Conservation (phyloP, 495 filamentous ascomycete genomes). For the Filosporella fistucella region DNA sequence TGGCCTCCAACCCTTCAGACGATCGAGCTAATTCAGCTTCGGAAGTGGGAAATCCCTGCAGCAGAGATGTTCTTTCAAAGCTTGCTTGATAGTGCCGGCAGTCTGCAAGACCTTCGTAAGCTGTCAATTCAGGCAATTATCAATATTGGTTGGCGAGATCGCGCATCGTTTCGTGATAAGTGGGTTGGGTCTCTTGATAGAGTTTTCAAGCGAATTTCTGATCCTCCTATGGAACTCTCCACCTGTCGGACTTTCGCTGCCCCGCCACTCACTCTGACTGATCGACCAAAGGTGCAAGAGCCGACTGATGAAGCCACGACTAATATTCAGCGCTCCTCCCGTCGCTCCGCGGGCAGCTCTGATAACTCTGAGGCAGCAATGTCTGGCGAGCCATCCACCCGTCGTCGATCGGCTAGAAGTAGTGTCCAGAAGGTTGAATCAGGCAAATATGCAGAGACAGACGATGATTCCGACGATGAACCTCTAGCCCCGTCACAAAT, state of each 20-base stretch:
- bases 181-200: slow-evolving; percentile 61
- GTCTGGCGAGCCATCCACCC: neutral
- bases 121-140: slow-evolving; percentile 69
- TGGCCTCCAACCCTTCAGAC: slow-evolving; percentile 69
- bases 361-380: too few relatives aligned
- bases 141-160: slow-evolving; percentile 69
- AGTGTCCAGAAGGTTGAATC: neutral
- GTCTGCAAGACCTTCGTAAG: slow-evolving; percentile 57
- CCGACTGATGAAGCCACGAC: neutral
- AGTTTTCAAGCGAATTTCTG: slow-evolving; percentile 56
- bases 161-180: slow-evolving; percentile 65
- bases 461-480: slow-evolving; percentile 9
- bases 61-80: slow-evolving; percentile 75
- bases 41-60: slow-evolving; percentile 58
- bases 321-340: neutral
- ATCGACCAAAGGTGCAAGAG: neutral
- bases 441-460: slow-evolving; percentile 18
- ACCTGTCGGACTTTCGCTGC: too few relatives aligned
- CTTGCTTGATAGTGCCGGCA: slow-evolving; percentile 61
- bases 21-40: slow-evolving; percentile 69
- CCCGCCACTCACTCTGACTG: too few relatives aligned
- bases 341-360: neutral
- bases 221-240: slow-evolving; percentile 36
- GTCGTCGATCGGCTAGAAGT: slow-evolving; percentile 15
- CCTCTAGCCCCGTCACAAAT: neutral